A percentile compares a stretch with the other conserved stretches of the same genome.
phyloP scores from a whole-genome alignment of 2,329 filamentous ascomycete species.

The Corinectria fuckeliana region DNA sequence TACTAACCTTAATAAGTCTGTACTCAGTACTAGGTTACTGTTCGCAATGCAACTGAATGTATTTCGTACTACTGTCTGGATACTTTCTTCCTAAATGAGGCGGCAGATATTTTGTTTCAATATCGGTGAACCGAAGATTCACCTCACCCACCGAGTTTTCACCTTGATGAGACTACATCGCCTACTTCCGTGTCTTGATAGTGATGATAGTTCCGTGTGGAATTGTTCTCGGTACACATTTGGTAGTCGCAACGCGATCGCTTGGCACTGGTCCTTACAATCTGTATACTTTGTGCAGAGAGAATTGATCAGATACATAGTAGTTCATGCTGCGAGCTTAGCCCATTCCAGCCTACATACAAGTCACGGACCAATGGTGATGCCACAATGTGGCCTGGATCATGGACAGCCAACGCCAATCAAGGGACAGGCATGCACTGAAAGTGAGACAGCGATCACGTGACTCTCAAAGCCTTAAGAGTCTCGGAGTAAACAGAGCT shows the following conservation, averaged over 20 bases:
- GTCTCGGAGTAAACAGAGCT: constrained; percentile 14
- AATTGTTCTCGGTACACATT: no score
- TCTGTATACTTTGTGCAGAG: no score
- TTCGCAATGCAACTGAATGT: neutral
- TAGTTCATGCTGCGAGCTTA: neutral
- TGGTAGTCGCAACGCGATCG: no score
- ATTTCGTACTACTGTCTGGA: no score
- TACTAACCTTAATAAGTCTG: no score
- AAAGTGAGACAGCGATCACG: constrained; percentile 8
- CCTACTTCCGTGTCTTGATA: no score
- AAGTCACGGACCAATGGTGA: neutral
- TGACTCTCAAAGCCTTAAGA: neutral
- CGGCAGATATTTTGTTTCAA: neutral
- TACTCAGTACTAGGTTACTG: neutral
- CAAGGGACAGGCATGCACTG: neutral
- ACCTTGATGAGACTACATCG: no score
- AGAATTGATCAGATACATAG: neutral
- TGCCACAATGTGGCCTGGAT: neutral
- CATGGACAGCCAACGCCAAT: neutral
- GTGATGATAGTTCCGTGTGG: no score
- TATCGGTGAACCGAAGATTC: neutral
- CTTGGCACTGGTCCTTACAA: no score
- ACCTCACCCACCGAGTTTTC: neutral
- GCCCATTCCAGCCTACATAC: neutral
- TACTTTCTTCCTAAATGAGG: no score